phyloP scores from a whole-genome alignment of 2,329 filamentous ascomycete genomes.

The Colletotrichum melonis region DNA sequence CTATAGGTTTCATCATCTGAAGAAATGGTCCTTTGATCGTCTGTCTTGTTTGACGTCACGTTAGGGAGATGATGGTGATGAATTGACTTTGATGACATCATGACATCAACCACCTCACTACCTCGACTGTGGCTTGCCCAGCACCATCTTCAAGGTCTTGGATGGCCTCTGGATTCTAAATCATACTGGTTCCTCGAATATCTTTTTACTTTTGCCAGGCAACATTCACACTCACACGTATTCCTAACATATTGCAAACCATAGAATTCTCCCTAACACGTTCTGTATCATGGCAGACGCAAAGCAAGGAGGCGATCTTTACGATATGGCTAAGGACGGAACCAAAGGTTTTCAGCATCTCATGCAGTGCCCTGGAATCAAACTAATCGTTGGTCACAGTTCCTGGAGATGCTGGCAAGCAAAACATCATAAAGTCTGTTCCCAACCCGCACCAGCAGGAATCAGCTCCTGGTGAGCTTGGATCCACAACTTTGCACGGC shows the following conservation, averaged over 20 bases:
- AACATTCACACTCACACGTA: background rate
- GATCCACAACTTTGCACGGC: slow-evolving; percentile 3
- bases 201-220: background rate
- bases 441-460: slow-evolving; percentile 7
- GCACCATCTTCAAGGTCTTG: background rate
- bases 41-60: slow-evolving; percentile 8
- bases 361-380: fast-evolving
- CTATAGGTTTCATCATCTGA: background rate
- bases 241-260: background rate
- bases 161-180: too few species aligned
- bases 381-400: background rate
- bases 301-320: slow-evolving; percentile 16
- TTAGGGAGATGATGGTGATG: background rate
- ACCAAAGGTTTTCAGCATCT: background rate
- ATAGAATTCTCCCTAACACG: too few species aligned
- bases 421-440: slow-evolving; percentile 14
- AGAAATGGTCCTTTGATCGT: background rate
- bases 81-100: slow-evolving; percentile 11
- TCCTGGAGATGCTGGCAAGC: slow-evolving; percentile 13
- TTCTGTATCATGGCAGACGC: background rate
- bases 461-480: background rate
- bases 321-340: slow-evolving; percentile 18
- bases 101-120: background rate
- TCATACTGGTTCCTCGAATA: too few species aligned
- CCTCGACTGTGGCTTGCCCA: background rate